phyloP scores from a whole-genome alignment of 331 rosid species.

The Quercus lobata region DNA sequence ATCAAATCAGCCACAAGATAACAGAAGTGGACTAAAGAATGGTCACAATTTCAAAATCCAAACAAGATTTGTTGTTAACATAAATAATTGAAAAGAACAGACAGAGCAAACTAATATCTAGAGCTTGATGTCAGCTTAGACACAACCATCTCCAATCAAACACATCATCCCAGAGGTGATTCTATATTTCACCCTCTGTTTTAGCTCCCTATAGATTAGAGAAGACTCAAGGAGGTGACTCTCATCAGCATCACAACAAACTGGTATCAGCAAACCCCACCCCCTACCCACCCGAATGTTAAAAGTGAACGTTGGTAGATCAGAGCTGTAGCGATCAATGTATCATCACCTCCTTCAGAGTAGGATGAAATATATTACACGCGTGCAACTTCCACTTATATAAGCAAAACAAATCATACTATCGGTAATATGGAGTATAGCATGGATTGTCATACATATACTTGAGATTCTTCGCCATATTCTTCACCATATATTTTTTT shows the following conservation, averaged over 20 bases:
- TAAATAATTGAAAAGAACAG: neutral
- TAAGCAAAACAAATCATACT: neutral
- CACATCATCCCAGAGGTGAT: neutral
- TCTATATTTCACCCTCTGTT: neutral
- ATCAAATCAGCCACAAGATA: neutral
- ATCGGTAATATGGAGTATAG: too few species aligned
- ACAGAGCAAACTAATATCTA: neutral
- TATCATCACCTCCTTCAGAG: neutral
- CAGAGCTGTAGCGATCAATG: neutral
- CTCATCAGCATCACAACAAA: neutral
- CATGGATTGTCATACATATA: too few species aligned
- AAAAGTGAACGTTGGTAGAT: neutral
- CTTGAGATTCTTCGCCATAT: too few species aligned
- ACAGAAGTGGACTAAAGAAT: neutral
- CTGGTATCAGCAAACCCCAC: neutral
- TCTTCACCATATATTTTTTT: too few species aligned
- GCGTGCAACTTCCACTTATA: neutral
- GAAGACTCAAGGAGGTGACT: neutral
- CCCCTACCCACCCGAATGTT: neutral
- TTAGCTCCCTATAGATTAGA: neutral
- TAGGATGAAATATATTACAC: neutral
- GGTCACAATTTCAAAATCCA: neutral
- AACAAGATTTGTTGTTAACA: neutral
- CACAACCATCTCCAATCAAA: neutral
- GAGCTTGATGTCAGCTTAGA: neutral